Evolutionary conservation across 2,329 filamentous ascomycete species (phyloP).

Genomic region (Penicillium hesseltinei): DNA sequence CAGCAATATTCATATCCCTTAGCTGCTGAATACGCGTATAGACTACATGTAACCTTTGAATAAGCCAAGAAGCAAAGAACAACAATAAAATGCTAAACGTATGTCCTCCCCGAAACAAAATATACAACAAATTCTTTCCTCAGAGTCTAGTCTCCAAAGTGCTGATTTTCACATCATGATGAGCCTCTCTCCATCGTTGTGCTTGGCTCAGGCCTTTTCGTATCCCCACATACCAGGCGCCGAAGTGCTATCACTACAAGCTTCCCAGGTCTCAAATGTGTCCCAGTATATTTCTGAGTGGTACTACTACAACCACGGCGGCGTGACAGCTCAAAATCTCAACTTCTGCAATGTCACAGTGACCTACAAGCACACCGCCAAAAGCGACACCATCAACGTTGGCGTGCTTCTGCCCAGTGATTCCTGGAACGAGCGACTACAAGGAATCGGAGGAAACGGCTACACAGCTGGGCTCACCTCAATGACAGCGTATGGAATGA

Average conservation of each 20-base stretch:
- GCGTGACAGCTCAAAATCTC: neutral
- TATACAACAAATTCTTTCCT: neutral
- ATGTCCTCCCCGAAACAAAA: neutral
- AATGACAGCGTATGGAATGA: no score
- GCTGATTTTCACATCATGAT: neutral
- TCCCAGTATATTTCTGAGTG: neutral
- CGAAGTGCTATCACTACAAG: neutral
- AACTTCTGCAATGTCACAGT: constrained; percentile 34
- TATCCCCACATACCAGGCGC: neutral
- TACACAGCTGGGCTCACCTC: neutral
- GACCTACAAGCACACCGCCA: constrained; percentile 12
- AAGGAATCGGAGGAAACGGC: constrained; percentile 1
- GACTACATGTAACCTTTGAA: no score
- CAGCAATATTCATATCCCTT: neutral
- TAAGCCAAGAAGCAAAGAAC: no score
- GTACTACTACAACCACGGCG: neutral
- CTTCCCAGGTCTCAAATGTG: neutral
- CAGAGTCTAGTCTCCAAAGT: neutral
- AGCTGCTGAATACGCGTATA: neutral
- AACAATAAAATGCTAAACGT: neutral
- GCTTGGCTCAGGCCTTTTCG: neutral
- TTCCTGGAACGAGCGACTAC: constrained; percentile 13
- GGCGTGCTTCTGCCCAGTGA: neutral
- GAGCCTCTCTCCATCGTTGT: neutral
- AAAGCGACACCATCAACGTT: constrained; percentile 29